phyloP scores from a whole-genome alignment of 192 early-diverging fungal genomes.

The Backusella australiensis region DNA sequence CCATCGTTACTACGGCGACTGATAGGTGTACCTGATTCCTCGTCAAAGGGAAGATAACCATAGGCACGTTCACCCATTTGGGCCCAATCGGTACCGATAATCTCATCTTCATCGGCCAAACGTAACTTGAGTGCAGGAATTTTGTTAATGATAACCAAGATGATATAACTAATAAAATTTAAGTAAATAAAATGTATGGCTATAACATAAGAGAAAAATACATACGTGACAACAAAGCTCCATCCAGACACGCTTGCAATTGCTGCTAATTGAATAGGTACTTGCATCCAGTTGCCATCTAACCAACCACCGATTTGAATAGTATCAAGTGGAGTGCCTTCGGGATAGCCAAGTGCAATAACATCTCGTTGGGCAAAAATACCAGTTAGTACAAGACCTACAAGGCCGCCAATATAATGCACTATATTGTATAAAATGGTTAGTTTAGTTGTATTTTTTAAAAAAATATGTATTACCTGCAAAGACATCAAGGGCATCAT shows the following conservation, averaged over 20 bases:
- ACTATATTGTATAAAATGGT: constrained; percentile 24
- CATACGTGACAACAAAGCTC: constrained; percentile 71
- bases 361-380: constrained; percentile 78
- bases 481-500: constrained; percentile 83
- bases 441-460: not conserved
- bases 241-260: constrained; percentile 68
- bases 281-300: constrained; percentile 78
- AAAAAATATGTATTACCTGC: constrained; percentile 36
- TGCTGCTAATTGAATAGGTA: constrained; percentile 75
- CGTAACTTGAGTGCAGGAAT: constrained; percentile 78
- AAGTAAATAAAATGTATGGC: not conserved
- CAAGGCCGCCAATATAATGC: constrained; percentile 70
- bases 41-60: constrained; percentile 38
- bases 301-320: constrained; percentile 72
- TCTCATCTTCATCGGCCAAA: constrained; percentile 68
- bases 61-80: constrained; percentile 84
- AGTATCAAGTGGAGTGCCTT: constrained; percentile 38
- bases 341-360: constrained; percentile 59
- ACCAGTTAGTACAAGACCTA: constrained; percentile 83
- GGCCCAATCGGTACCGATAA: constrained; percentile 74
- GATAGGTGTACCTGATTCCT: not conserved
- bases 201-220: not conserved
- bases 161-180: constrained; percentile 39
- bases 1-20: not conserved
- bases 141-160: constrained; percentile 67